Evolutionary conservation across 2,329 filamentous ascomycete species (phyloP).

Genomic region (Diaporthe humulicola): DNA sequence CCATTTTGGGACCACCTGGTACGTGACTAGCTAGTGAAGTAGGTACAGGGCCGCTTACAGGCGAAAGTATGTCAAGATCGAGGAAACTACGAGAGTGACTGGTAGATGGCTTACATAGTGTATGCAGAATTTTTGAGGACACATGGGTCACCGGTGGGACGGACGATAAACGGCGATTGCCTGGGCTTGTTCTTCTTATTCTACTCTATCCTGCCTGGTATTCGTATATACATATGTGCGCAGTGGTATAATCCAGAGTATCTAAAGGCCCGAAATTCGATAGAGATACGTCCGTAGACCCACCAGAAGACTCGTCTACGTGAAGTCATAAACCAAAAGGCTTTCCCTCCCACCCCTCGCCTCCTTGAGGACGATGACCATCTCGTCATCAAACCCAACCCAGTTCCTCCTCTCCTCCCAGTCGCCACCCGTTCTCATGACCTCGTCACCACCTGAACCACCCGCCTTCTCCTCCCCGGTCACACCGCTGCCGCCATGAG

Average conservation of each 20-base stretch:
- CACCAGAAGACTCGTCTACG: slow-evolving; percentile 54
- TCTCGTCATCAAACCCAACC: slow-evolving; percentile 92
- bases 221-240: not conserved
- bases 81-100: too few species aligned
- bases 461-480: not conserved
- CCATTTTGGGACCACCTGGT: not conserved
- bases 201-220: not conserved
- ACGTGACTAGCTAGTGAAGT: too few species aligned
- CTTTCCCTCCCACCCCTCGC: slow-evolving; percentile 76
- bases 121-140: too few species aligned
- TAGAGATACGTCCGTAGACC: too few species aligned
- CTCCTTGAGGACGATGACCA: slow-evolving; percentile 88
- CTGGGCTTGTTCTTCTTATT: not conserved
- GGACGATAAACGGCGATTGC: not conserved
- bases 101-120: too few species aligned
- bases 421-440: slow-evolving; percentile 38
- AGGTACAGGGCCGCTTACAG: too few species aligned
- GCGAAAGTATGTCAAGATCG: too few species aligned
- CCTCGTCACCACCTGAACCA: slow-evolving; percentile 36
- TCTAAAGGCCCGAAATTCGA: too few species aligned
- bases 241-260: too few species aligned
- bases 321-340: slow-evolving; percentile 90
- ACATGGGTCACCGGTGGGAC: too few species aligned
- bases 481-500: not conserved
- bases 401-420: slow-evolving; percentile 69